A percentile compares a stretch with the other conserved stretches of the same genome.
phyloP scores from a whole-genome alignment of 352 stramenopile genomes.

The Pythium aristosporum region DNA sequence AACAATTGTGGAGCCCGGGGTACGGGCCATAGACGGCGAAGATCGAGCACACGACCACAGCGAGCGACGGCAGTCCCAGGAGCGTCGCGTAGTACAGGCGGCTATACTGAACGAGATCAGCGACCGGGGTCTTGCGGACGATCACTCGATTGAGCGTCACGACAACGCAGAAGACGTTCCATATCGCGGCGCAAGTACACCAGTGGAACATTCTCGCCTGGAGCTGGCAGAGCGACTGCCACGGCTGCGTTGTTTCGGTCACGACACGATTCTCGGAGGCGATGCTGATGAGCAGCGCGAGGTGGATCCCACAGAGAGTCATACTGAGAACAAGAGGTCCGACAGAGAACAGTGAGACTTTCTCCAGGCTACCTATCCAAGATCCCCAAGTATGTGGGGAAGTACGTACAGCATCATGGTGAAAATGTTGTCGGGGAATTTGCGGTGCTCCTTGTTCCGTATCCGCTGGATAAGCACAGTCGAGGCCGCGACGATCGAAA shows the following conservation, averaged over 20 bases:
- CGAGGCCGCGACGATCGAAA: constrained; percentile 27
- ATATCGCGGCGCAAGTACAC: constrained; percentile 35
- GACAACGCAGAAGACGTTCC: constrained; percentile 31
- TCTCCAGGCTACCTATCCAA: no score
- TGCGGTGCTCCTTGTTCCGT: constrained; percentile 30
- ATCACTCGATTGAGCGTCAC: constrained; percentile 26
- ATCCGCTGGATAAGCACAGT: constrained; percentile 31
- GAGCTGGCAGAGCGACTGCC: constrained; percentile 27
- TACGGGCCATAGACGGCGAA: constrained; percentile 34
- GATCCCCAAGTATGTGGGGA: no score
- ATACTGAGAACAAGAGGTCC: constrained; percentile 9
- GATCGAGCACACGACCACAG: constrained; percentile 27
- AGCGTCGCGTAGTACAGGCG: constrained; percentile 27
- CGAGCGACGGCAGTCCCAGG: constrained; percentile 21
- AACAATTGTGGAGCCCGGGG: constrained; percentile 36
- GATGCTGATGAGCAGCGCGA: constrained; percentile 35
- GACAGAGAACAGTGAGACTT: neutral
- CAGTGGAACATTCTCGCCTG: constrained; percentile 35
- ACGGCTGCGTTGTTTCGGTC: constrained; percentile 19
- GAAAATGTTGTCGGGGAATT: constrained; percentile 39
- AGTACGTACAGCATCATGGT: constrained; percentile 30
- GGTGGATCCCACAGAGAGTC: constrained; percentile 30
- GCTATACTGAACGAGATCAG: constrained; percentile 22
- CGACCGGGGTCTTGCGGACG: constrained; percentile 28
- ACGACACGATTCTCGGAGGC: constrained; percentile 32